Evolutionary conservation across 225 moss, liverwort and hornwort species (phyloP), one percentile per base, ranked within the genome.

Genomic region (Pseudisothecium myosuroides): DNA sequence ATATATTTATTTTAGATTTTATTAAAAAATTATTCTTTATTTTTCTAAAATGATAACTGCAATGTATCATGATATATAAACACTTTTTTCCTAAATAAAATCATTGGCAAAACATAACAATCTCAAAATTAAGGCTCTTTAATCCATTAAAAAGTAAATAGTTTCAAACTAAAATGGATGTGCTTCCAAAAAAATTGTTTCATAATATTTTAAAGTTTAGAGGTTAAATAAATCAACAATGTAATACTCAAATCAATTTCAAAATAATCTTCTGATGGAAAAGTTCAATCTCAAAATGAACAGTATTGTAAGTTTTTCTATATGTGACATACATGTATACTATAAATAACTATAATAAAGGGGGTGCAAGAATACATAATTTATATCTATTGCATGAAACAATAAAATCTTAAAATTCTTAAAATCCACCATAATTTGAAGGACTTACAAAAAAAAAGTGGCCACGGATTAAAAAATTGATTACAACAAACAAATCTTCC

Each of bases 401-500:
- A 31, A 49, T 49, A 0, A 49, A 19, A 18, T 5, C 28, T 7
- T 7, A 2, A 7, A 45, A 19, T 5, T 13, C 2, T 34, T 20
- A 19, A 12, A 52, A 52, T 36, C 3, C 14, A 22, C 3, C 9
- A 23, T 23, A 54, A 23, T 23, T 54, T 54, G 4, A 36, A 23
- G 23, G 5, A 23, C 1, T 36, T 36, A 9, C 5, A 36, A 45
- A 13, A 49, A 49, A 49, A 6, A 34, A 76, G 0, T 49, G 7
- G 12, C 0, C 4, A 31, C 0, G 0, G 1, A 50, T 76, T 34
- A 3, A 0, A 50, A 76, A 21, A 7, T 31, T 32, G 20, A 50
- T 32, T 50, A 13, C 7, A 50, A 50, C 10, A 34, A 76, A 50
- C 0, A 29, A 23, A 76, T 20, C 5, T 5, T 20, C 5, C 50